Evolutionary conservation across 2,329 filamentous ascomycete species (phyloP).

Genomic region (Botrytis cinerea): DNA sequence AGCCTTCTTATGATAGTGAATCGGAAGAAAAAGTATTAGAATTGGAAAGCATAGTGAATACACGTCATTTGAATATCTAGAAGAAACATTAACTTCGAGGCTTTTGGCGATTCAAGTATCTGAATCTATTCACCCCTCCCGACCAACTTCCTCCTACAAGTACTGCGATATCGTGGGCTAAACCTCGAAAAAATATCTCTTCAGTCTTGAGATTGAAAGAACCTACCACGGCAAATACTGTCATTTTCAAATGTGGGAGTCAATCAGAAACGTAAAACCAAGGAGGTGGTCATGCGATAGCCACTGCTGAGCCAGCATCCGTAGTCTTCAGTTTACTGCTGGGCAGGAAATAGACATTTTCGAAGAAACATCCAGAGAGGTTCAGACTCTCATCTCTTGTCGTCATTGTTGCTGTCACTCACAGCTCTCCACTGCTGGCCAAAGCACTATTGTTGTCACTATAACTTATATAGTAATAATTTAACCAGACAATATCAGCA

Average conservation of each 20-base stretch:
- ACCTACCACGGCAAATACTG: background rate
- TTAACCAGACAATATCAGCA: background rate
- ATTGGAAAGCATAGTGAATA: background rate
- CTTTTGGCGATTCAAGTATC: background rate
- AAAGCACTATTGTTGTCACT: background rate
- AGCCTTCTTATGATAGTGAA: no score
- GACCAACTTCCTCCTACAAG: background rate
- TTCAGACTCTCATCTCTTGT: background rate
- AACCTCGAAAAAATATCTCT: background rate
- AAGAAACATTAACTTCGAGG: background rate
- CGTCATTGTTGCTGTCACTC: background rate
- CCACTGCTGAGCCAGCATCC: background rate
- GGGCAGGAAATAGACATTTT: background rate
- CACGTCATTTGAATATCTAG: no score
- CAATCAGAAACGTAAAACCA: background rate
- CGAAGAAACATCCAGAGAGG: background rate
- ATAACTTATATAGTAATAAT: background rate
- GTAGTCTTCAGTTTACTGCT: background rate
- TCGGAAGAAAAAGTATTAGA: background rate
- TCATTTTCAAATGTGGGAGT: background rate
- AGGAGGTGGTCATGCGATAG: no score
- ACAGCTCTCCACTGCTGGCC: background rate
- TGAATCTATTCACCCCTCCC: background rate
- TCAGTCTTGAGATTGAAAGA: background rate
- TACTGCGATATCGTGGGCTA: background rate